Evolutionary conservation across 2,329 filamentous ascomycete species (phyloP).

Genomic region (Clarireedia homoeocarpa): DNA sequence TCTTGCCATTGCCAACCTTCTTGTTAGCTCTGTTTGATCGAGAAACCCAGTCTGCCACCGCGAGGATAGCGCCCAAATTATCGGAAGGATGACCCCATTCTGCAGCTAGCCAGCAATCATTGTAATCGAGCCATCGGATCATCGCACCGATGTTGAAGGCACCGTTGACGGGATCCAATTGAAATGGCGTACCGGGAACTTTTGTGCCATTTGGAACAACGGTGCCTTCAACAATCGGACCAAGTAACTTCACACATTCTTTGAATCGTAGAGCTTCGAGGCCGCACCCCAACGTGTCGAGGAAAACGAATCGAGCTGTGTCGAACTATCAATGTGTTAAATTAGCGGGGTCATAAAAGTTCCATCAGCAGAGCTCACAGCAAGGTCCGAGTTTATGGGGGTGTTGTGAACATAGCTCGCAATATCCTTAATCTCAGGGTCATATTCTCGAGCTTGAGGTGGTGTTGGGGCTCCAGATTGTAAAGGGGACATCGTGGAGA

Average conservation of each 20-base stretch:
- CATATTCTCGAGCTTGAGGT: slow-evolving; percentile 56
- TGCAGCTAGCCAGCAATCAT: slow-evolving; percentile 98
- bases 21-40: slow-evolving; percentile 70
- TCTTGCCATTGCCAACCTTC: slow-evolving; percentile 81
- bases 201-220: slow-evolving; percentile 85
- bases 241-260: slow-evolving; percentile 91
- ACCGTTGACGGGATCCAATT: slow-evolving; percentile 89
- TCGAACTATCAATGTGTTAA: slow-evolving; percentile 56
- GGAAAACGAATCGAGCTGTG: slow-evolving; percentile 91
- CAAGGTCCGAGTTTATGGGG: slow-evolving; percentile 82
- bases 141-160: slow-evolving; percentile 99
- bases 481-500: slow-evolving; percentile 31
- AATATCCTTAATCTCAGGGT: slow-evolving; percentile 92
- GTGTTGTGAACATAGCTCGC: slow-evolving; percentile 91
- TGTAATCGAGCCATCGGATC: slow-evolving; percentile 99
- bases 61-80: slow-evolving; percentile 94
- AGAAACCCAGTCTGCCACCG: slow-evolving; percentile 95
- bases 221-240: slow-evolving; percentile 84
- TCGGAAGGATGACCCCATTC: slow-evolving; percentile 99
- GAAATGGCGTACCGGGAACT: slow-evolving; percentile 86
- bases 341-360: slow-evolving; percentile 15
- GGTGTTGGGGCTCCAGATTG: slow-evolving; percentile 40
- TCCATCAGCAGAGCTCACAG: slow-evolving; percentile 51
- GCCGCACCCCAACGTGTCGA: slow-evolving; percentile 94
- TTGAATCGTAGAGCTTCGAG: slow-evolving; percentile 93